Base-by-base conservation (phyloP, 371 early-diverging fungal genomes). In the Lichtheimia ramosa region DNA sequence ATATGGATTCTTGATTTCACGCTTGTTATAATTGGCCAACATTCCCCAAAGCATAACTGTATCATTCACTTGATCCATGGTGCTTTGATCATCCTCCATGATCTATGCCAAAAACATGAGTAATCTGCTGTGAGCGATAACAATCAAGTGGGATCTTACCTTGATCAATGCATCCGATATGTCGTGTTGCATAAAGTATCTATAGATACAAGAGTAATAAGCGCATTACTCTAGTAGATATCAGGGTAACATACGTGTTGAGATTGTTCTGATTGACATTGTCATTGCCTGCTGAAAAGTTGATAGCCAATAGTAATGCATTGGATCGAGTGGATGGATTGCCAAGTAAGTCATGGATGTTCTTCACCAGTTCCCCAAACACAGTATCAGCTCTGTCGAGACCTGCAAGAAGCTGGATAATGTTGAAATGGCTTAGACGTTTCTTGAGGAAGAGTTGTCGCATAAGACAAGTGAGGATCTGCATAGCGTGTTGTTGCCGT, bases 191-290 rank as follows among this genome's bases (percentile, higher is more conserved):
- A 84, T 82, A 40, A 84, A 81, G 54, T 84, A 78, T 0, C 74
- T 70, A 56, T 13, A 20, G 10, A 34, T 0, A 6, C 34, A 34
- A 34, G 34, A 6, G 21, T 39, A n/a, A 18, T 4, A 39, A 25
- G 12, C 1, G 12, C 24, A 15, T 41, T 3, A 8, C 12, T 21
- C 8, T 24, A 40, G 13, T 2, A 39, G 15, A 43, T 24, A 7
- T 39, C n/a, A 7, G 3, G 23, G 23, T 54, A 10, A 18, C n/a
- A 23, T 53, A 79, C 62, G 79, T 77, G 59, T 84, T 84, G 61
- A 84, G 51, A 39, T 72, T 79, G 62, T 82, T 84, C 61, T 84
- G 80, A 60, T 82, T 84, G 18, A 84, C 77, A 59, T 84, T 82
- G 40, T 84, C 80, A 43, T 79, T 81, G n/a, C 84, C 84, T 27